Base-by-base conservation (phyloP, 140 eudicot genomes). In the Ambrosia hybrid region DNA sequence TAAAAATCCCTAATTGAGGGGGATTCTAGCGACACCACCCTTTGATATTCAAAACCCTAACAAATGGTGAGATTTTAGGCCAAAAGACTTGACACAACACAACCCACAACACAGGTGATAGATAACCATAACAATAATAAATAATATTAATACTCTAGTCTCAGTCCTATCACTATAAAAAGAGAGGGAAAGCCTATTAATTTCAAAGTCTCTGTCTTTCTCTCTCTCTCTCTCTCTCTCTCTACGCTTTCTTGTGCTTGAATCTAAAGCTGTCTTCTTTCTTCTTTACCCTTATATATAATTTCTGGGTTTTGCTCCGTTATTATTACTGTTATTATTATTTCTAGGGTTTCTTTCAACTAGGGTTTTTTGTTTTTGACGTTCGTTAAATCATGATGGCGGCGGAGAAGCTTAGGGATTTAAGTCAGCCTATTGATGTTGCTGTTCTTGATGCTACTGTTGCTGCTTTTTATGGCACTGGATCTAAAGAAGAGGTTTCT, bases 401-500 rank as follows among this genome's bases (percentile, higher is more conserved):
- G 78, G 97, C 98, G 68, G 97, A 93, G 83, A 90, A 90, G 91
- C 86, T 90, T 16, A 81, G 94, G 61, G 98, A 93, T 72, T 87
- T 93, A 68, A 85, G 88, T 62, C 94, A 86, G 78, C 98, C 98
- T 59, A 84, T 93, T 81, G 98, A 93, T 39, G 98, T 93, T 16
- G 68, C 80, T 36, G 73, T 93, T 26, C 97, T 93, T 52, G 98
- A 93, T 62, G 98, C 98, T 65, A 93, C 98, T 11, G 98, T 93
- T 53, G 88, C 90, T 34, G 97, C 97, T 14, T 93, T 93, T 80
- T 93, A 93, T 68, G 98, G 98, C 83, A 93, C 98, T 80, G 98
- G 98, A 86, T 93, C 98, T 78, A 93, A 88, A 56, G 91, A 88
- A 16, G 97, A 93, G 98, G 98, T 93, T 68, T 34, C 6, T 38